Conservation (phyloP, 2,329 filamentous ascomycete species). For the Ophiocordyceps camponoti-leonardi region DNA sequence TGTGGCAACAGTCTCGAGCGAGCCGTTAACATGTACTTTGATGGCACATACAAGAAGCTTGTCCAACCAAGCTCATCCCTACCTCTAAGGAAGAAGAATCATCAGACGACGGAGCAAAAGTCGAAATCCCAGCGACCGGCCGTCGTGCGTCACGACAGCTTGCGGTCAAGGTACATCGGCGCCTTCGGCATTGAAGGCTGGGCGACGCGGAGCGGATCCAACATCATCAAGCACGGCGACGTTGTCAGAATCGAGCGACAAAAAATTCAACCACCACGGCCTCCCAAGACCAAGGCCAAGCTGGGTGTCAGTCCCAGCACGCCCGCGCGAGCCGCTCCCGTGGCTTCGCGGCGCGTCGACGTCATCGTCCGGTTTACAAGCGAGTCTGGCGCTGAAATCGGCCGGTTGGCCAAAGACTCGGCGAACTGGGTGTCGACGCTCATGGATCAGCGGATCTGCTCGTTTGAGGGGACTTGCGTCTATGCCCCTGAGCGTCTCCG, state of each 20-base stretch:
- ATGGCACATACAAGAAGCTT: constrained; percentile 45
- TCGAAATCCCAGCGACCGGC: constrained; percentile 2
- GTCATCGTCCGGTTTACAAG: constrained; percentile 87
- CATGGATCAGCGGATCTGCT: constrained; percentile 78
- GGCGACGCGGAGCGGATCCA: constrained; percentile 69
- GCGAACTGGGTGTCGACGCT: constrained; percentile 86
- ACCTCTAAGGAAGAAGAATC: not conserved
- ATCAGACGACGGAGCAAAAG: not conserved
- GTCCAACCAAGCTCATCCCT: constrained; percentile 10
- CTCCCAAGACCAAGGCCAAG: constrained; percentile 26
- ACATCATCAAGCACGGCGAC: constrained; percentile 66
- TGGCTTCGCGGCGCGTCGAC: constrained; percentile 54
- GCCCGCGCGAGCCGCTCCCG: constrained; percentile 21
- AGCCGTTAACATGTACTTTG: constrained; percentile 54
- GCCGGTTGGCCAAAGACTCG: constrained; percentile 69
- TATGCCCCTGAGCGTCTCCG: constrained; percentile 72
- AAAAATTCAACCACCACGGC: constrained; percentile 46
- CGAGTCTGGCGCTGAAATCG: constrained; percentile 60
- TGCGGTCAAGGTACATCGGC: constrained; percentile 56
- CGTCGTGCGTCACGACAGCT: constrained; percentile 11
- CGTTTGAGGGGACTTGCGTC: constrained; percentile 74
- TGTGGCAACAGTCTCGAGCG: constrained; percentile 42
- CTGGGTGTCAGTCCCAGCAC: constrained; percentile 14
- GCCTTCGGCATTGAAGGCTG: constrained; percentile 85
- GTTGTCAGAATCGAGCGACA: constrained; percentile 73